Conservation (phyloP, 2,329 filamentous ascomycete genomes). For the Phialophora macrospora region DNA sequence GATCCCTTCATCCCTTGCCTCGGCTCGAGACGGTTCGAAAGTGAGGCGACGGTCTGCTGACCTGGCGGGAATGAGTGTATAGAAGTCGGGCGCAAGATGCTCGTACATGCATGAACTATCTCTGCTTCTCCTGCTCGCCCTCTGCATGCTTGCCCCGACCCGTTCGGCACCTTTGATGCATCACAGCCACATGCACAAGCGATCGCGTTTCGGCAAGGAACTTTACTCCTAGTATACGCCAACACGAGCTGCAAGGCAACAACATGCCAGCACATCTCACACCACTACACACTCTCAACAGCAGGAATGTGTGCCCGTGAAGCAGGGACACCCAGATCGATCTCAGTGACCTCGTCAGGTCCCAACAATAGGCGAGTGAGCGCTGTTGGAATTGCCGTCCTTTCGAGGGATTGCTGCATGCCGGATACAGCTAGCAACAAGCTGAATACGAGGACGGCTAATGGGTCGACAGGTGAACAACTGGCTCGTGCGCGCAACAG, state of each 20-base stretch:
- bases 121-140: not conserved
- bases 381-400: not conserved
- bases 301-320: not conserved
- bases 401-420: not conserved
- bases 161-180: not conserved
- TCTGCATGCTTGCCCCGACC: not conserved
- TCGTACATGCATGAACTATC: not conserved
- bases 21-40: not conserved
- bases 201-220: constrained; percentile 2
- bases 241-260: constrained; percentile 1
- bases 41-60: constrained; percentile 17
- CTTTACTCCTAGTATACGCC: not conserved
- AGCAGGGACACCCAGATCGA: constrained; percentile 4
- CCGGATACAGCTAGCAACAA: not conserved
- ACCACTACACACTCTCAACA: not conserved
- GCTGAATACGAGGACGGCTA: not conserved
- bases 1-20: not conserved
- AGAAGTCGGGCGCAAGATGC: constrained; percentile 8
- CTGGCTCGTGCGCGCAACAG: not conserved
- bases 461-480: not conserved
- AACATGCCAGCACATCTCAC: constrained; percentile 5
- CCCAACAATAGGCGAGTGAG: not conserved
- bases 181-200: constrained; percentile 1
- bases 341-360: not conserved
- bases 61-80: not conserved